Evolutionary conservation across 441 rosid genomes (phyloP).

Genomic region (Populus trichocarpa): DNA sequence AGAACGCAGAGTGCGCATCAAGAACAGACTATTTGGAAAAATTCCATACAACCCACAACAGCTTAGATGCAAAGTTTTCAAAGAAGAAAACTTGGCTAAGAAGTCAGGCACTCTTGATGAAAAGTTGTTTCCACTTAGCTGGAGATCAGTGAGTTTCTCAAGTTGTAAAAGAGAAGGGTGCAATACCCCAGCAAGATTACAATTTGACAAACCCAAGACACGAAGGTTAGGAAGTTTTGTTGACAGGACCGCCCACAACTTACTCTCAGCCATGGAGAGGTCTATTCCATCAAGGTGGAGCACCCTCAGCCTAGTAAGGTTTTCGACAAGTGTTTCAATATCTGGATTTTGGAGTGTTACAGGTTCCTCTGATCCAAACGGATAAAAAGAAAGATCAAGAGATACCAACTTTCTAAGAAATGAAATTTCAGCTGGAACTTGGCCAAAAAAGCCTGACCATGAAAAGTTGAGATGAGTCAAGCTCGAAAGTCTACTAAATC

Average conservation of each 20-base stretch:
- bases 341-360: neutral
- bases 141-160: neutral
- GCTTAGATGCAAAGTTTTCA: neutral
- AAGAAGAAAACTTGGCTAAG: neutral
- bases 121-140: neutral
- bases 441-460: neutral
- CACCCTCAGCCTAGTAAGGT: neutral
- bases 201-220: neutral
- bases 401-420: neutral
- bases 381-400: neutral
- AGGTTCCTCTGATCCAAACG: too few relatives aligned
- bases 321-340: neutral
- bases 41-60: neutral
- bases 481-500: neutral
- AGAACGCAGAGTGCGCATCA: neutral
- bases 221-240: neutral
- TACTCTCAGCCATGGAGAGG: neutral
- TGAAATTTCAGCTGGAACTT: neutral
- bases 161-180: slow-evolving; percentile 5
- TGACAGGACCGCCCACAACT: neutral
- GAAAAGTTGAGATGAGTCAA: slow-evolving; percentile 16
- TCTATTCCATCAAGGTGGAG: neutral
- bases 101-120: neutral
- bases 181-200: neutral
- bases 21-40: neutral